phyloP scores from a whole-genome alignment of 75 land plant genomes.

The Selaginella tamariscina region DNA sequence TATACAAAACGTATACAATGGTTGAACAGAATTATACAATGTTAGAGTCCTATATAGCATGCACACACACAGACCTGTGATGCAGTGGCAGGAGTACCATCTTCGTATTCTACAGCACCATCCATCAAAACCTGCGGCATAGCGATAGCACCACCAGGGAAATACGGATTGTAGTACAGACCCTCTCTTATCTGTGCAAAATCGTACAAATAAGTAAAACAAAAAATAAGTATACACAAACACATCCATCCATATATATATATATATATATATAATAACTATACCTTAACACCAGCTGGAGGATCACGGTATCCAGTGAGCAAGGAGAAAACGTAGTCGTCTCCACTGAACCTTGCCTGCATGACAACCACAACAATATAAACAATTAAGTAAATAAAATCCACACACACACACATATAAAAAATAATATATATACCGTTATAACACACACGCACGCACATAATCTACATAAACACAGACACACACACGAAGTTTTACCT shows the following conservation, averaged over 20 bases:
- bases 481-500: slow-evolving; percentile 26
- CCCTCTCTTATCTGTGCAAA: slow-evolving; percentile 63
- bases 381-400: too few relatives aligned
- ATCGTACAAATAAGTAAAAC: neutral
- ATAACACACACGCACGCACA: neutral
- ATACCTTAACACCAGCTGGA: slow-evolving; percentile 86
- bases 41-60: neutral
- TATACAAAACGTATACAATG: neutral
- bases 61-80: slow-evolving; percentile 45
- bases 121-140: slow-evolving; percentile 96
- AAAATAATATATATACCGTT: too few relatives aligned
- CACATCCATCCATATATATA: neutral
- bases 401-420: too few relatives aligned
- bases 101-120: slow-evolving; percentile 93
- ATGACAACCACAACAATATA: slow-evolving; percentile 3
- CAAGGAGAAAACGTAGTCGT: slow-evolving; percentile 88
- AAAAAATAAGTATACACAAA: neutral
- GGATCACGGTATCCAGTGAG: slow-evolving; percentile 97
- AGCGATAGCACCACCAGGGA: slow-evolving; percentile 94
- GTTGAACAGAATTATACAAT: neutral
- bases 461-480: neutral
- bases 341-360: slow-evolving; percentile 93
- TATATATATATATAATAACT: neutral
- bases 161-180: slow-evolving; percentile 85
- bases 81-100: slow-evolving; percentile 93